phyloP scores from a whole-genome alignment of 2,329 filamentous ascomycete genomes.

The Alternaria longipes region DNA sequence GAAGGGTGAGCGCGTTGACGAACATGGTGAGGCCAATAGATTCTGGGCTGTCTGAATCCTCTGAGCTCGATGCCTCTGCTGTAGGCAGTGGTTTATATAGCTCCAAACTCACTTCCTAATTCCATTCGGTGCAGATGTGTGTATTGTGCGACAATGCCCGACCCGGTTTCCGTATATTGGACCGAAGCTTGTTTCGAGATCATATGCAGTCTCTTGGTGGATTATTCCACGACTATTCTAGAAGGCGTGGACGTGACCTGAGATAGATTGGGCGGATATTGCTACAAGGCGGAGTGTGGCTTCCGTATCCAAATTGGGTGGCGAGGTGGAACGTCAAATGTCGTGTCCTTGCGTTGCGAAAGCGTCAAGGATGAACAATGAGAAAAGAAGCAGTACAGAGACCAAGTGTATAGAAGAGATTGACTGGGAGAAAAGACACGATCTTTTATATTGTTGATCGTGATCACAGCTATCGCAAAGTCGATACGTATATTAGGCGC shows the following conservation, averaged over 20 bases:
- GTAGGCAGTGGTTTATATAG: not conserved
- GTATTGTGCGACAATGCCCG: constrained; percentile 6
- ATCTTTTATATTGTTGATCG: too few relatives aligned
- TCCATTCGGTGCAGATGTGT: not conserved
- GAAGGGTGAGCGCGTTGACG: not conserved
- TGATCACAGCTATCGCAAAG: too few relatives aligned
- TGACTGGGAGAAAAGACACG: too few relatives aligned
- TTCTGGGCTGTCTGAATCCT: not conserved
- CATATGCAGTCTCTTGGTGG: constrained; percentile 1
- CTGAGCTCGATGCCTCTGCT: not conserved
- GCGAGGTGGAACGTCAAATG: not conserved
- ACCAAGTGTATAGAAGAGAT: not conserved
- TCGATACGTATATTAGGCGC: too few relatives aligned
- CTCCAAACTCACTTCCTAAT: not conserved
- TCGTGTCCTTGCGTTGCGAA: not conserved
- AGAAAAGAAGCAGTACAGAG: not conserved
- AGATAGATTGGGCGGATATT: constrained; percentile 5
- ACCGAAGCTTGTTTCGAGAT: not conserved
- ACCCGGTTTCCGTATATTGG: not conserved
- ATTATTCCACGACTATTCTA: not conserved
- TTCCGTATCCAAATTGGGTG: constrained; percentile 3
- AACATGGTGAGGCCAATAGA: not conserved
- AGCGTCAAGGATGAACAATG: not conserved
- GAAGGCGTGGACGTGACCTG: not conserved
- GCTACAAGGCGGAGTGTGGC: not conserved